Evolutionary conservation across 2,329 filamentous ascomycete species (phyloP), one percentile per base, ranked within the genome.

Genomic region (Sporothrix brunneoviolacea): DNA sequence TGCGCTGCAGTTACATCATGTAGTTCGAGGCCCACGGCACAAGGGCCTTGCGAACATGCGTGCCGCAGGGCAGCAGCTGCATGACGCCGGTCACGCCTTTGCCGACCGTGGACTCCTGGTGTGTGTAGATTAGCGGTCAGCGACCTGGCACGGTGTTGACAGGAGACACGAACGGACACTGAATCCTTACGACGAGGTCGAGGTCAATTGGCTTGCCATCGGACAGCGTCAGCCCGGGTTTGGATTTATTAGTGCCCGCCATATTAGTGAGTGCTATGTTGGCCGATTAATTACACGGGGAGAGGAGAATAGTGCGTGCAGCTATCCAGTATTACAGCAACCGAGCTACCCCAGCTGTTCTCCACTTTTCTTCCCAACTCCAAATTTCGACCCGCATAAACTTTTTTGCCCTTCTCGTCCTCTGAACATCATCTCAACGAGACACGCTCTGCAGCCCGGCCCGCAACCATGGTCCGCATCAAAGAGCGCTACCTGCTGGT

Each of bases 401-500:
- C 15, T 27, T 22, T 33, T 22, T 33, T 33, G 18, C 28, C 18
- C n/a, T 16, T 13, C 10, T 36, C 33, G n/a, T 41, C 24, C n/a
- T 35, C 33, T 28, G 16, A 7, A 5, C 16, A 9, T 9, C 19
- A 4, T 19, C 40, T 19, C 28, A 18, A 38, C n/a, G 8, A 28
- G 28, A 28, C 44, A 35, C 41, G 41, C 15, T n/a, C n/a, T n/a
- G n/a, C n/a, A n/a, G n/a, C n/a, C n/a, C n/a, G n/a, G n/a, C n/a
- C n/a, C n/a, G n/a, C n/a, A n/a, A n/a, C n/a, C 48, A 96, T 98
- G 93, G 93, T 98, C 54, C 88, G 93, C 64, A 81, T 97, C 59
- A 98, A 98, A 70, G 86, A 95, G 68, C 84, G 93, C 61, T 98
- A 98, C 67, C 79, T 98, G 16, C 82, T 97, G n/a, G 81, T 97